These are phyloP conservation scores for Blakeslea trispora DNA, from an alignment of 371 early-diverging fungal genomes.

Conservation along the genomic window DNA sequence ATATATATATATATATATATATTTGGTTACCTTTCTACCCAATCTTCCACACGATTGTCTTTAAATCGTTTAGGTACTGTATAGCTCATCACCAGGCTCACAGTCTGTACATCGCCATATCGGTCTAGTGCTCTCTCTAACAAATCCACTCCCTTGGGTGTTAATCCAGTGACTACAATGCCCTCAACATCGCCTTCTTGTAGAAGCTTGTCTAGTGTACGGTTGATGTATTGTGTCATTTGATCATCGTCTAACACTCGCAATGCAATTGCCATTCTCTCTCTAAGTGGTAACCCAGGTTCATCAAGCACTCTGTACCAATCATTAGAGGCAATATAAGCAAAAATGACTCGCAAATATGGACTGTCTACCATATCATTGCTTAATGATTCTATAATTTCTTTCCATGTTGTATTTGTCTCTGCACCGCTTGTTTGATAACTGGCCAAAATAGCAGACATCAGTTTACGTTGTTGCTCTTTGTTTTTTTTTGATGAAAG, in stretches of 20 bases:
- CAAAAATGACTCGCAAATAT: constrained; percentile 78
- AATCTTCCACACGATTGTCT: constrained; percentile 70
- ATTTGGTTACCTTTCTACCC: constrained; percentile 84
- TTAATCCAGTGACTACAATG: constrained; percentile 75
- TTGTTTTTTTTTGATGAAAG: background rate
- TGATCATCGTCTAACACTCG: constrained; percentile 75
- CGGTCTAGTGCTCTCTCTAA: constrained; percentile 79
- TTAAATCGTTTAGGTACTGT: constrained; percentile 62
- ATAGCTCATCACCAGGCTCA: constrained; percentile 67
- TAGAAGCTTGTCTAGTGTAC: constrained; percentile 50
- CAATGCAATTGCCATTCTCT: constrained; percentile 78
- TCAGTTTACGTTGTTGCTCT: constrained; percentile 79
- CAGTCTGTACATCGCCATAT: constrained; percentile 93
- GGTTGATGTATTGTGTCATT: constrained; percentile 57
- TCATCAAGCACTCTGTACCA: constrained; percentile 73
- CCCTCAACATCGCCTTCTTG: constrained; percentile 72
- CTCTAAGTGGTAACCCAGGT: constrained; percentile 62
- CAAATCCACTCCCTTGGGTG: constrained; percentile 62
- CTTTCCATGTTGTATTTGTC: constrained; percentile 57
- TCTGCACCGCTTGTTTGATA: constrained; percentile 37
- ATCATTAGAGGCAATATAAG: constrained; percentile 72
- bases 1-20: no score
- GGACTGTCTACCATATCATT: constrained; percentile 66
- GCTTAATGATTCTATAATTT: constrained; percentile 63
- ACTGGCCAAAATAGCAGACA: constrained; percentile 78